phyloP scores from a whole-genome alignment of 257 asterid species.

The Vinca minor region DNA sequence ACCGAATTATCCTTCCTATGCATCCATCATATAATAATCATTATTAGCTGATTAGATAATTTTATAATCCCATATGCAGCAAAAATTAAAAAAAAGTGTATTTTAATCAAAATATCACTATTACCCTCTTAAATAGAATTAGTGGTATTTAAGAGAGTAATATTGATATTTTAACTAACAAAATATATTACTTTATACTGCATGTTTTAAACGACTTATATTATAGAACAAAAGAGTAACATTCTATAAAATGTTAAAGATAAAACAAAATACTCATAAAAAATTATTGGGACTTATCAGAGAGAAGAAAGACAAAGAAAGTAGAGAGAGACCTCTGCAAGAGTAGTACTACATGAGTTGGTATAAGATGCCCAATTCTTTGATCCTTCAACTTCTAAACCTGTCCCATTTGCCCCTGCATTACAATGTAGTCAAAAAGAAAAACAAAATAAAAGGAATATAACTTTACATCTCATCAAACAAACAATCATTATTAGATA shows the following conservation, averaged over 20 bases:
- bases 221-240: too few species aligned
- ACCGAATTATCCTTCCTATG: neutral
- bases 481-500: constrained; percentile 14
- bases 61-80: too few species aligned
- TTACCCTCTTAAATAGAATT: too few species aligned
- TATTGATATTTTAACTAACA: too few species aligned
- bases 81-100: too few species aligned
- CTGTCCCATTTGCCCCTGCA: constrained; percentile 62
- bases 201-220: too few species aligned
- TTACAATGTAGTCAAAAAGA: constrained; percentile 13
- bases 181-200: too few species aligned
- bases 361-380: constrained; percentile 74
- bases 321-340: constrained; percentile 51
- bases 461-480: constrained; percentile 31
- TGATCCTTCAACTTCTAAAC: constrained; percentile 65
- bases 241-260: constrained; percentile 6
- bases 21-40: constrained; percentile 21
- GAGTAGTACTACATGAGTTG: constrained; percentile 43
- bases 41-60: constrained; percentile 17
- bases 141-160: too few species aligned
- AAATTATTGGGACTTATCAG: neutral
- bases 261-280: neutral
- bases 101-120: too few species aligned
- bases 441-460: constrained; percentile 26
- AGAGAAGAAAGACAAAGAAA: constrained; percentile 6